Evolutionary conservation across 352 stramenopile genomes (phyloP).

Genomic region (Phytophthora idaei): DNA sequence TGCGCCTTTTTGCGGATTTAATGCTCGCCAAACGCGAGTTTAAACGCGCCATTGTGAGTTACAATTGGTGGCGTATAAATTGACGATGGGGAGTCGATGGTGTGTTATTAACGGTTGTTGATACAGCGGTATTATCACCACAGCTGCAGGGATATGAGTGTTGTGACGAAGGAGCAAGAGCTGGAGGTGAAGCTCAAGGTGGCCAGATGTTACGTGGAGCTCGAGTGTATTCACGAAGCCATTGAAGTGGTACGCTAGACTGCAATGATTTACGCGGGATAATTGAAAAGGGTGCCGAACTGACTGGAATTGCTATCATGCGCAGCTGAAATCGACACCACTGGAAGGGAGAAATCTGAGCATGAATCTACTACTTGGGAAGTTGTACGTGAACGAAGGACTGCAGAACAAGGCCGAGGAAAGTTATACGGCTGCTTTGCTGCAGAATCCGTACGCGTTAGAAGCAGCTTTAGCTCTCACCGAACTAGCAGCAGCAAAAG

Average conservation of each 20-base stretch:
- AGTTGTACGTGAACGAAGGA: slow-evolving; percentile 65
- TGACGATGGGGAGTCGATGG: neutral
- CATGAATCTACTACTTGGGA: slow-evolving; percentile 73
- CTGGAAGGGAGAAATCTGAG: slow-evolving; percentile 44
- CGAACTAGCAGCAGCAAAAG: slow-evolving; percentile 55
- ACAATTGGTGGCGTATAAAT: neutral
- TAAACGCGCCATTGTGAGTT: slow-evolving; percentile 73
- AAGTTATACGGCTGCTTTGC: slow-evolving; percentile 55
- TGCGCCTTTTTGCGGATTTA: slow-evolving; percentile 69
- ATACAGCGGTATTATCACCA: slow-evolving; percentile 36
- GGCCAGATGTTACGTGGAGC: slow-evolving; percentile 69
- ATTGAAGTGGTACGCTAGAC: slow-evolving; percentile 57
- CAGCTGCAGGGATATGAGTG: slow-evolving; percentile 32
- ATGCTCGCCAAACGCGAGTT: slow-evolving; percentile 70
- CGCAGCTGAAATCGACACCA: slow-evolving; percentile 61
- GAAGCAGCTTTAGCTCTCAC: slow-evolving; percentile 78
- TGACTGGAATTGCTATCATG: neutral
- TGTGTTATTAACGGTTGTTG: slow-evolving; percentile 1
- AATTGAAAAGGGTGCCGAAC: neutral
- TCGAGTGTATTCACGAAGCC: slow-evolving; percentile 61
- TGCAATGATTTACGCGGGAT: neutral
- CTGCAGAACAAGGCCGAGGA: slow-evolving; percentile 71
- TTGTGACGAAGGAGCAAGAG: slow-evolving; percentile 31
- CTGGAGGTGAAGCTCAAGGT: slow-evolving; percentile 59
- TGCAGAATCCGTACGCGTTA: slow-evolving; percentile 77